phyloP scores from a whole-genome alignment of 2,329 filamentous ascomycete genomes.

The Dendryphion nanum region DNA sequence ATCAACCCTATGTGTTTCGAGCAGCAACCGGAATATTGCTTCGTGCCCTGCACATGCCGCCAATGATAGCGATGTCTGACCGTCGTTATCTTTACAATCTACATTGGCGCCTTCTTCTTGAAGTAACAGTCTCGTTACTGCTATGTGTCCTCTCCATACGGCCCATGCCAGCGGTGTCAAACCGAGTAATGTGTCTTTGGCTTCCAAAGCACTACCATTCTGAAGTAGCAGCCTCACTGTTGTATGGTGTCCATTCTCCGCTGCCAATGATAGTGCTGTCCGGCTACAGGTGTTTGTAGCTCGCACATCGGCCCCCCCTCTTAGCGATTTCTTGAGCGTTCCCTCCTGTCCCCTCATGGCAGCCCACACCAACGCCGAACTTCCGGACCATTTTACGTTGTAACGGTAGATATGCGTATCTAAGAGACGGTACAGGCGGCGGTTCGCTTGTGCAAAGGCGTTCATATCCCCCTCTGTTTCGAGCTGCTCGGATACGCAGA shows the following conservation, averaged over 20 bases:
- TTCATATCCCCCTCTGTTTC: constrained; percentile 9
- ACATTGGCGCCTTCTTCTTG: background rate
- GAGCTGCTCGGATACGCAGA: constrained; percentile 6
- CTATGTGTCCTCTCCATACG: background rate
- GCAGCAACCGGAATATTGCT: background rate
- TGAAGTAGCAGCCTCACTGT: constrained; percentile 7
- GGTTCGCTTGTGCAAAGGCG: constrained; percentile 9
- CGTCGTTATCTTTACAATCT: background rate
- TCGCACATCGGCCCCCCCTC: constrained; percentile 3
- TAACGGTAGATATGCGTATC: constrained; percentile 8
- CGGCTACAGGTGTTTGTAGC: background rate
- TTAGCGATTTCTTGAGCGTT: constrained; percentile 3
- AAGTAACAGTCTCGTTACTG: background rate
- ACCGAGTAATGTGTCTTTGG: background rate
- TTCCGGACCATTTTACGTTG: constrained; percentile 4
- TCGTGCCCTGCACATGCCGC: background rate
- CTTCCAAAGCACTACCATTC: constrained; percentile 7
- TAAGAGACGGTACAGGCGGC: constrained; percentile 5
- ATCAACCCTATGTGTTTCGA: background rate
- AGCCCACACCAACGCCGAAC: constrained; percentile 7
- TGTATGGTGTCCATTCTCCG: constrained; percentile 4
- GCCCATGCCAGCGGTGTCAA: constrained; percentile 4
- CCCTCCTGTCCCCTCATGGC: constrained; percentile 4
- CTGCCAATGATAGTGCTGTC: constrained; percentile 1
- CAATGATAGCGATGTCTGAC: background rate